Conservation (phyloP, 2,329 filamentous ascomycete species). For the Talaromyces pinophilus region DNA sequence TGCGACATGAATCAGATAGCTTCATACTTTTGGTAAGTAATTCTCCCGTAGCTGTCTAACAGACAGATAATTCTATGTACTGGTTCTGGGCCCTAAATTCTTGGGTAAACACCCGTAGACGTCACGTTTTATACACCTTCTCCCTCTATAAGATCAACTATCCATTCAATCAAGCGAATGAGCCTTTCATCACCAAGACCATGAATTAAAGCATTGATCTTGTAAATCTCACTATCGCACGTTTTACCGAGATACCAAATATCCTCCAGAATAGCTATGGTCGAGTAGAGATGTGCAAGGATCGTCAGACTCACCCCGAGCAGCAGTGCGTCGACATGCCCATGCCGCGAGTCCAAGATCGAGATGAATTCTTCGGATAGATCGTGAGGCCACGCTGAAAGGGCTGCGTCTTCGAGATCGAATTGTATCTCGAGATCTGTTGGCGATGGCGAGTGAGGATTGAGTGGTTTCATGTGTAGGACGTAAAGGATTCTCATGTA, state of each 20-base stretch:
- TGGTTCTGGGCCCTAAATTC: no score
- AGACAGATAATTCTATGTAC: no score
- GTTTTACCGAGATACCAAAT: background rate
- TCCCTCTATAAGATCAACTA: background rate
- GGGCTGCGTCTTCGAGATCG: slow-evolving; percentile 3
- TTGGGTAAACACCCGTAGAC: no score
- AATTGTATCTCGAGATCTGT: background rate
- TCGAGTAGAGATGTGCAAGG: background rate
- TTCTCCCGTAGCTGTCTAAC: no score
- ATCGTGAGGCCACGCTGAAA: background rate
- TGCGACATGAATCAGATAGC: no score
- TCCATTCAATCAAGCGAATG: background rate
- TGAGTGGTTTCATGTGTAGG: background rate
- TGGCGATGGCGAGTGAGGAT: background rate
- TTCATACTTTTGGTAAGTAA: no score
- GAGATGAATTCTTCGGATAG: background rate
- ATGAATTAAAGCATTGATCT: background rate
- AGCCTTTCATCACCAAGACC: background rate
- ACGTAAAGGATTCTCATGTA: background rate
- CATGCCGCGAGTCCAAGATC: background rate
- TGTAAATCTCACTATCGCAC: background rate
- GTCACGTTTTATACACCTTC: background rate
- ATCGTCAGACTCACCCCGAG: background rate
- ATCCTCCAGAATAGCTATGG: background rate
- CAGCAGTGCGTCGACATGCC: background rate